phyloP scores from a whole-genome alignment of 2,329 filamentous ascomycete species.

The Sporothrix schenckii region DNA sequence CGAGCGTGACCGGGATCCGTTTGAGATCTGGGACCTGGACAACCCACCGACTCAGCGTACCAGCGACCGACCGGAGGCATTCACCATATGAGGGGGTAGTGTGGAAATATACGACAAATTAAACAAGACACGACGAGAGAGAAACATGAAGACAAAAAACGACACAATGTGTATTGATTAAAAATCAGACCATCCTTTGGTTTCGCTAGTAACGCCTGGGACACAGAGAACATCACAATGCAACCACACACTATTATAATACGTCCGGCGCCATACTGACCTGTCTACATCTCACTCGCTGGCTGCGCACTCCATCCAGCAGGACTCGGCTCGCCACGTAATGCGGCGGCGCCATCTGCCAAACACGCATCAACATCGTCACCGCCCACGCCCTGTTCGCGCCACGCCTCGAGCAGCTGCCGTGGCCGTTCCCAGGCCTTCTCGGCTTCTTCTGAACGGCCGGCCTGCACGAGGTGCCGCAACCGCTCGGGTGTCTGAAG shows the following conservation, averaged over 20 bases:
- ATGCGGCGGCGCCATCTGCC: slow-evolving; percentile 57
- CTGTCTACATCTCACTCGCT: not conserved
- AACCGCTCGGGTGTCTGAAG: slow-evolving; percentile 64
- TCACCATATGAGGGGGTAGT: not conserved
- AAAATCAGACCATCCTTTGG: not conserved
- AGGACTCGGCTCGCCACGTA: slow-evolving; percentile 40
- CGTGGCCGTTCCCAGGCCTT: slow-evolving; percentile 59
- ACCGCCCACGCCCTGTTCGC: slow-evolving; percentile 58
- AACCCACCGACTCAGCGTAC: slow-evolving; percentile 14
- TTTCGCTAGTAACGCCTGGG: slow-evolving; percentile 13
- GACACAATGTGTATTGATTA: not conserved
- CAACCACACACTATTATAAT: not conserved
- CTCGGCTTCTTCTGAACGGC: slow-evolving; percentile 63
- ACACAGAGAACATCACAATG: not conserved
- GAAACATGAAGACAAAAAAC: not conserved
- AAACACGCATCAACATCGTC: slow-evolving; percentile 58
- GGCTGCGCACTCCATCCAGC: slow-evolving; percentile 8
- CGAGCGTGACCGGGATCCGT: slow-evolving; percentile 82
- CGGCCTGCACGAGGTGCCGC: slow-evolving; percentile 59
- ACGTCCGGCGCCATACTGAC: not conserved
- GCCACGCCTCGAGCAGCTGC: slow-evolving; percentile 57
- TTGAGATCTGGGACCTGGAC: slow-evolving; percentile 67
- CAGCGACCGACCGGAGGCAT: slow-evolving; percentile 8
- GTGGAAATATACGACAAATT: too few species aligned
- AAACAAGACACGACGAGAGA: not conserved